Evolutionary conservation across 2,329 filamentous ascomycete genomes (phyloP).

Genomic region (Colletotrichum navitas): DNA sequence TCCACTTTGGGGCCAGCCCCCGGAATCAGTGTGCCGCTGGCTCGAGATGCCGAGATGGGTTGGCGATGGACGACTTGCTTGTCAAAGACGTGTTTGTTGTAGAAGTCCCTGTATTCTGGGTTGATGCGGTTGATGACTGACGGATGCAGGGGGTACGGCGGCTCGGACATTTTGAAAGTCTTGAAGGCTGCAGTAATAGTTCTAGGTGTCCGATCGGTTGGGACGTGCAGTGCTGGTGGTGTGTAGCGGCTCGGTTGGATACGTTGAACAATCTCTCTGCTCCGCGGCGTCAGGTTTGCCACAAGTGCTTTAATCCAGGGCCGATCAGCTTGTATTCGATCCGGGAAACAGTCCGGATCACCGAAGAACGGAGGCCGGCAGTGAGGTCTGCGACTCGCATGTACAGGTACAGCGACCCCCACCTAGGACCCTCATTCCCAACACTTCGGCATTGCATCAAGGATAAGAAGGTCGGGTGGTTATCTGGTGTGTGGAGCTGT

Average conservation of each 20-base stretch:
- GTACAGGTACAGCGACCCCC: neutral
- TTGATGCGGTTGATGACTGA: conserved; percentile 55
- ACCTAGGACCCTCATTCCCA: neutral
- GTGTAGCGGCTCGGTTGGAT: neutral
- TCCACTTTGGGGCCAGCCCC: conserved; percentile 62
- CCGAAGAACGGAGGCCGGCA: conserved; percentile 1
- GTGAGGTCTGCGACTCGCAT: neutral
- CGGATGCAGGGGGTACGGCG: conserved; percentile 40
- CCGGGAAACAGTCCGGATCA: neutral
- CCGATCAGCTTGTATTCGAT: neutral
- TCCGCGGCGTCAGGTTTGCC: neutral
- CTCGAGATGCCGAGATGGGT: conserved; percentile 63
- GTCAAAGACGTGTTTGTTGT: conserved; percentile 64
- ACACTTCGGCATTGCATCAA: neutral
- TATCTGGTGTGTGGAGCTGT: neutral
- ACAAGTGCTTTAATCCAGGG: neutral
- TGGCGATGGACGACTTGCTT: conserved; percentile 67
- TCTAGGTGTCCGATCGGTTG: neutral
- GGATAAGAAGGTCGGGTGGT: neutral
- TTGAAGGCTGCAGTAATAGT: too few species aligned
- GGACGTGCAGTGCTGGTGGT: too few species aligned
- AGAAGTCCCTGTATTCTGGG: conserved; percentile 65
- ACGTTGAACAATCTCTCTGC: neutral
- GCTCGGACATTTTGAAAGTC: conserved; percentile 48
- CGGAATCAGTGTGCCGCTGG: conserved; percentile 64